Evolutionary conservation across 1,284 basidiomycete species (phyloP), one percentile per base, ranked within the genome.

Genomic region (Ceratobasidium sp.): DNA sequence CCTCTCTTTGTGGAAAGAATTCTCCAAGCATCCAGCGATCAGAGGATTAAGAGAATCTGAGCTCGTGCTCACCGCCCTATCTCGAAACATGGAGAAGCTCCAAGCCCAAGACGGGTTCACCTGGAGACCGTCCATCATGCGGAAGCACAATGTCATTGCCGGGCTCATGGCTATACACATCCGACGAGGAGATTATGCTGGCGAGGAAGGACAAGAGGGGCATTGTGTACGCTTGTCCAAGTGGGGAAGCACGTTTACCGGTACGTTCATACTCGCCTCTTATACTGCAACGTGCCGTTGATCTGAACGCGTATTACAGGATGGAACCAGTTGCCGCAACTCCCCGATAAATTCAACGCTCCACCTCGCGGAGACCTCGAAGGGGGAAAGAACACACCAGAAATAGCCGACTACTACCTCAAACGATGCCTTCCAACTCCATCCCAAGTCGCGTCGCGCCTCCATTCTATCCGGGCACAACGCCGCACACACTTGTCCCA

Each of bases 381-480:
- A 7, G 57, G 81, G 28, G 78, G 81, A 28, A 42, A 42, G 57
- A 23, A 42, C 26, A 42, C 62, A 13, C 73, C 85, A 17, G 81
- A 82, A 38, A 83, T 82, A 68, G 56, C 79, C 33, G 79, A 81
- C 0, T 78, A 81, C 28, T 90, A 89, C 80, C 68, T 84, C 20
- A 57, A 77, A 57, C 88, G 86, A 61, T 91, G 91, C 81, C 88
- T 84, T 78, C 90, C 90, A 0, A 83, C 83, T 20, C 83, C 86
- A n/a, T 80, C 84, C 5, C 85, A 88, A 73, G 88, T 91, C 78
- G 87, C 86, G 33, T 79, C 82, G 52, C 84, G 84, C 57, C 86
- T 89, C 1, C 81, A 82, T n/a, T 81, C 86, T 50, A 84, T 90
- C 38, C 56, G 74, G 17, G 81, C 81, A 9, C 82, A 79, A 40